phyloP scores from a whole-genome alignment of 805 yeast genomes.

The Yarrowia sp. region DNA sequence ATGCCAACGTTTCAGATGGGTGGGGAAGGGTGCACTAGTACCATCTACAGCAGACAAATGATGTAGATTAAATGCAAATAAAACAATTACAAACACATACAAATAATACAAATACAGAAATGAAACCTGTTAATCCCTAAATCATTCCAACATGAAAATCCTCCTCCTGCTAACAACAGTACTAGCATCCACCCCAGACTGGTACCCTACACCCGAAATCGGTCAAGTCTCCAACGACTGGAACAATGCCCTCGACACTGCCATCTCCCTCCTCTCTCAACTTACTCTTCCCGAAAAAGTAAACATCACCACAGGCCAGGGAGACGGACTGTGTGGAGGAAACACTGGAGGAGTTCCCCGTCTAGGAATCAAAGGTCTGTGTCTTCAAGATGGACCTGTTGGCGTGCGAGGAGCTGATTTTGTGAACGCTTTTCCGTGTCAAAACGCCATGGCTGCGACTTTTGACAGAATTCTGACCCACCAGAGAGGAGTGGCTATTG shows the following conservation, averaged over 20 bases:
- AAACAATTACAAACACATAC: too few species aligned
- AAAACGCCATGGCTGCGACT: conserved; percentile 55
- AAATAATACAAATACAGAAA: too few species aligned
- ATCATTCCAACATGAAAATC: too few species aligned
- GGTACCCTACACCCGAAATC: conserved; percentile 30
- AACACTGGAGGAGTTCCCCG: conserved; percentile 58
- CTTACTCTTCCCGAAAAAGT: conserved; percentile 59
- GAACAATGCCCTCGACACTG: conserved; percentile 55
- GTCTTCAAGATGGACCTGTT: conserved; percentile 61
- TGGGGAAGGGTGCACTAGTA: too few species aligned
- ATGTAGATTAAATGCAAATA: too few species aligned
- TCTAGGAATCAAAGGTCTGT: conserved; percentile 51
- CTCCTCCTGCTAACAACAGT: not conserved
- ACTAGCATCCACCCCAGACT: not conserved
- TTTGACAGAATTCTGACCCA: conserved; percentile 52
- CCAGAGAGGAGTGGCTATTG: conserved; percentile 54
- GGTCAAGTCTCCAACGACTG: conserved; percentile 42
- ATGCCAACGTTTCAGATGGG: too few species aligned
- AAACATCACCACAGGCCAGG: conserved; percentile 61
- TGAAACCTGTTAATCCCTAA: too few species aligned
- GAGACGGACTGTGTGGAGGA: conserved; percentile 51
- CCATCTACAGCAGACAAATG: too few species aligned
- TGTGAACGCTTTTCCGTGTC: conserved; percentile 59
- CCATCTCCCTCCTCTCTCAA: conserved; percentile 51
- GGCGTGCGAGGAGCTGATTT: too few species aligned